A percentile compares a stretch with the other conserved stretches of the same genome.
Conservation (phyloP, 1,284 basidiomycete genomes). For the Tilletiopsis washingtonensis region DNA sequence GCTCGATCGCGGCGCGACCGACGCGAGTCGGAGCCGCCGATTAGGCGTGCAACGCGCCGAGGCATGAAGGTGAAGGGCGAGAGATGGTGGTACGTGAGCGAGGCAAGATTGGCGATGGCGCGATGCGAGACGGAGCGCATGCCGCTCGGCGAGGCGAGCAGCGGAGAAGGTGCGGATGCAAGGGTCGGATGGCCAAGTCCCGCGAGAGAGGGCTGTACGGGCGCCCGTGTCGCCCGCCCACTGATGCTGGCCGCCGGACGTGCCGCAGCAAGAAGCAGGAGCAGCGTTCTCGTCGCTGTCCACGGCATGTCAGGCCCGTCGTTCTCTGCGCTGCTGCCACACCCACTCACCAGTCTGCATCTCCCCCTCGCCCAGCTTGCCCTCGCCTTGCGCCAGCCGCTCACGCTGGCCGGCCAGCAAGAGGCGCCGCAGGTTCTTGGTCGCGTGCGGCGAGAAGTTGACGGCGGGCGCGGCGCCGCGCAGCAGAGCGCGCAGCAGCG, state of each 20-base stretch:
- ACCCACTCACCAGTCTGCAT: background rate
- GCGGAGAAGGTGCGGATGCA: too few species aligned
- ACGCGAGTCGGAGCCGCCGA: too few species aligned
- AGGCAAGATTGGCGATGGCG: constrained; percentile 19
- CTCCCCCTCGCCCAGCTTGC: background rate
- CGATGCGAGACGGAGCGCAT: constrained; percentile 25
- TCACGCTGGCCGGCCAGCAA: constrained; percentile 8
- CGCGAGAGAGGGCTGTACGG: too few species aligned
- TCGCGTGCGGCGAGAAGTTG: constrained; percentile 19
- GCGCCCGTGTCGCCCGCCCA: too few species aligned
- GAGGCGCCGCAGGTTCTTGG: constrained; percentile 22
- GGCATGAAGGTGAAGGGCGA: constrained; percentile 40
- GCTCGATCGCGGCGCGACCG: too few species aligned
- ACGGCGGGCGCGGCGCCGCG: constrained; percentile 6
- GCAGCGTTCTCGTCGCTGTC: too few species aligned
- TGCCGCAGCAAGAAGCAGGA: too few species aligned
- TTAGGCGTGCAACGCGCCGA: too few species aligned
- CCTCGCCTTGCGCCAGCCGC: background rate
- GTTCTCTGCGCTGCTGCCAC: background rate
- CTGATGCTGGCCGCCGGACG: too few species aligned
- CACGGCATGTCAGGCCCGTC: too few species aligned
- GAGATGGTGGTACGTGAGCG: constrained; percentile 37
- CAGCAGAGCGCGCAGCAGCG: background rate
- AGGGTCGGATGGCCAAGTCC: too few species aligned
- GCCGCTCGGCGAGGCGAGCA: too few species aligned